Base-by-base conservation (phyloP, 192 early-diverging fungal species). In the Geranomyces michiganensis region DNA sequence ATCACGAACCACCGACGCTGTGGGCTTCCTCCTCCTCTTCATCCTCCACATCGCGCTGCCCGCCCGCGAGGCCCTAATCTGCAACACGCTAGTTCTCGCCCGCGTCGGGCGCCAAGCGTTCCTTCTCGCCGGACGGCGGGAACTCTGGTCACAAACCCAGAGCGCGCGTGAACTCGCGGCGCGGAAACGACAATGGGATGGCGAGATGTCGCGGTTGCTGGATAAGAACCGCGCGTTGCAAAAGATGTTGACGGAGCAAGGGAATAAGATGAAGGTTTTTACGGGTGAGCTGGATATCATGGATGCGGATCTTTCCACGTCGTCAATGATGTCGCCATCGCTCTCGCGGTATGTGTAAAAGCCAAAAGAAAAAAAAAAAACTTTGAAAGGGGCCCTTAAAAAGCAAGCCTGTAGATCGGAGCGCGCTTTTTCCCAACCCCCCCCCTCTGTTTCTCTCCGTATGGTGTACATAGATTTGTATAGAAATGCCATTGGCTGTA, bases 261-360 rank as follows among this genome's bases (percentile, higher is more conserved):
- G 33, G 0, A 0, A 59, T 4, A 70, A 70, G 43, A 24, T 70
- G 32, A 70, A 61, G 33, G 56, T 70, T 15, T 32, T 70, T 8
- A 60, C 56, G 30, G 68, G 68, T 3, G 68, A 70, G 32, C 41
- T 70, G 19, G 58, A 56, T 19, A 47, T 70, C 0, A 61, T 70
- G 68, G 56, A 70, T 45, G 51, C 51, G 51, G n/a, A n/a, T n/a
- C n/a, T n/a, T n/a, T n/a, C n/a, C n/a, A n/a, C n/a, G n/a, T n/a
- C n/a, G n/a, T n/a, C n/a, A n/a, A n/a, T n/a, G n/a, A n/a, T n/a
- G n/a, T n/a, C n/a, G n/a, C n/a, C n/a, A n/a, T n/a, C n/a, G n/a
- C n/a, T n/a, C n/a, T n/a, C n/a, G n/a, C n/a, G n/a, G n/a, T n/a
- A n/a, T n/a, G n/a, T n/a, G n/a, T n/a, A n/a, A n/a, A n/a, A n/a